Evolutionary conservation across 108 stramenopile species (phyloP).

Genomic region (Cyclostephanos tholiformis): DNA sequence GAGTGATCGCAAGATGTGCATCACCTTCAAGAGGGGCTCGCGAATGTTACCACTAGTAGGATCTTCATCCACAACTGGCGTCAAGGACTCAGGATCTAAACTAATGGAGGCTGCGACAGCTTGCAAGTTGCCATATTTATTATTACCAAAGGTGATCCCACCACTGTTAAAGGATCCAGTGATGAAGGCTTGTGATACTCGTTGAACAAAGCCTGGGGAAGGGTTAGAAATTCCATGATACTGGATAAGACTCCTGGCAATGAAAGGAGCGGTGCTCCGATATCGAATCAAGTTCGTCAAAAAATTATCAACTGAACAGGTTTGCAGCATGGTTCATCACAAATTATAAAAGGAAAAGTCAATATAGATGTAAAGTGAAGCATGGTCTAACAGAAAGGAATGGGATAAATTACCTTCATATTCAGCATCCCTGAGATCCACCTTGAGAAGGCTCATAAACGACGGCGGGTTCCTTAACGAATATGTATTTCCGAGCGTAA

Average conservation of each 20-base stretch:
- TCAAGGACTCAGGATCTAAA: conserved; percentile 52
- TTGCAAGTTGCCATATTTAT: conserved; percentile 52
- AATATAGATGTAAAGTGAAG: background rate
- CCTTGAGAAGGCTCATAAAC: conserved; percentile 34
- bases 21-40: conserved; percentile 58
- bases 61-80: conserved; percentile 54
- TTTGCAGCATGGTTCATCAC: background rate
- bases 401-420: conserved; percentile 20
- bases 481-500: conserved; percentile 31
- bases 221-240: conserved; percentile 75
- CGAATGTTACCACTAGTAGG: conserved; percentile 52
- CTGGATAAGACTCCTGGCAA: conserved; percentile 63
- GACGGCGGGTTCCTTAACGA: conserved; percentile 36
- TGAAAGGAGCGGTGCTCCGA: conserved; percentile 59
- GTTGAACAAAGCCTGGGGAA: conserved; percentile 55
- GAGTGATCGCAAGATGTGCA: conserved; percentile 51
- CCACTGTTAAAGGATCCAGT: conserved; percentile 35
- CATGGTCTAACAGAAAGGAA: background rate
- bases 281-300: conserved; percentile 37
- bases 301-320: conserved; percentile 32
- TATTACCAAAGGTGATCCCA: conserved; percentile 48
- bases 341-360: background rate
- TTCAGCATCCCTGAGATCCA: conserved; percentile 46
- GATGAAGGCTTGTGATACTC: conserved; percentile 50
- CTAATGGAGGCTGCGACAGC: conserved; percentile 56